Base-by-base conservation (phyloP, 2,329 filamentous ascomycete genomes). In the Fusarium nurragi region DNA sequence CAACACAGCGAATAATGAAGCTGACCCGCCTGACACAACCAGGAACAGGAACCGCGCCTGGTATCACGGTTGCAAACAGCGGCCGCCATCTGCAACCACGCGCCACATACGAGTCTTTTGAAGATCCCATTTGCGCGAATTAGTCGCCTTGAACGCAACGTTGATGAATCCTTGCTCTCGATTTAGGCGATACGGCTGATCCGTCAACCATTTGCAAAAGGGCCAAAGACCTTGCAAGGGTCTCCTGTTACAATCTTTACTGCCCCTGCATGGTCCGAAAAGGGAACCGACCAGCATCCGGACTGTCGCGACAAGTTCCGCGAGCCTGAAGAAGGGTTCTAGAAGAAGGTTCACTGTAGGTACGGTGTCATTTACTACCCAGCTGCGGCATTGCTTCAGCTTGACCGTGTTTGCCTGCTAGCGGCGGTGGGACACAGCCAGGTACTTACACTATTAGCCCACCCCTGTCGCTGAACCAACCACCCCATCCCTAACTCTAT, bases 241-340 rank as follows among this genome's bases (percentile, higher is more conserved):
- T 53, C 21, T 54, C 38, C 50, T 46, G 38, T 62, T 49, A n/a
- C 16, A 14, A n/a, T 36, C 59, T 48, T 26, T 25, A 44, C 32
- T 44, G 46, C 60, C 64, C 64, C 64, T 67, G 64, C 64, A 67
- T 65, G 23, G 23, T 50, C 54, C 60, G 69, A 71, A 61, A 71
- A 41, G 40, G 50, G 57, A 60, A 60, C 54, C 60, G 69, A 55
- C 51, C 50, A 66, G 60, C 64, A 58, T 40, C 46, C 65, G 65
- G 64, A 51, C 61, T 50, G 50, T 45, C 61, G 32, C 63, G 55
- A 65, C 69, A 63, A 66, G 68, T 72, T 73, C 70, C 72, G 69
- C 71, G 71, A 67, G 52, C 41, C 43, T 64, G 14, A 47, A 68
- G 72, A 74, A 73, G 60, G 37, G 61, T 74, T 74, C 72, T 74